These are phyloP conservation scores for Apophysomyces variabilis DNA, from an alignment of 371 early-diverging fungal species.

Conservation along the genomic window DNA sequence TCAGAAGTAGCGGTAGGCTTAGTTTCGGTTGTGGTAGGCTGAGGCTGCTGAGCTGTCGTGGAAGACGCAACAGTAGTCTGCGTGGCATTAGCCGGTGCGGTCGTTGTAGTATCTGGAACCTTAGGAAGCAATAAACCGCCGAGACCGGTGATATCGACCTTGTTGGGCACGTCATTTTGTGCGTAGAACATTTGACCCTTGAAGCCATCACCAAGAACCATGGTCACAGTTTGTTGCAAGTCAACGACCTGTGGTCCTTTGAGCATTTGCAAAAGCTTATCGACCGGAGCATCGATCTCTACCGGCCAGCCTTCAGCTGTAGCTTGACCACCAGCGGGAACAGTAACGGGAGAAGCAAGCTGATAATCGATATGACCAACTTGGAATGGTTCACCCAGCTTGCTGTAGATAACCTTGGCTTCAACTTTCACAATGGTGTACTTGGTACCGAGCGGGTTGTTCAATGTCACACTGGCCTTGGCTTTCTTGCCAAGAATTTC, in stretches of 20 bases:
- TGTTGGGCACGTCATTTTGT: constrained; percentile 36
- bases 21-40: neutral
- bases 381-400: constrained; percentile 4
- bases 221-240: constrained; percentile 40
- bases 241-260: constrained; percentile 26
- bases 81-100: neutral
- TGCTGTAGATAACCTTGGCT: constrained; percentile 22
- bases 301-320: constrained; percentile 26
- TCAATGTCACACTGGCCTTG: constrained; percentile 37
- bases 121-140: constrained; percentile 1
- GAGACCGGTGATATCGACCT: constrained; percentile 13
- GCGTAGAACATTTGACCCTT: constrained; percentile 34
- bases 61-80: neutral
- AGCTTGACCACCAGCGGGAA: constrained; percentile 32
- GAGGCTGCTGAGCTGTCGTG: neutral
- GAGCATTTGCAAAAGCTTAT: constrained; percentile 17
- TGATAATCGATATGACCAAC: constrained; percentile 34
- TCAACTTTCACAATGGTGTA: constrained; percentile 37
- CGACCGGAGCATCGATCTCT: constrained; percentile 19
- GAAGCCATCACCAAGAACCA: constrained; percentile 43
- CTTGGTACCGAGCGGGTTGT: constrained; percentile 45
- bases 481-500: constrained; percentile 31
- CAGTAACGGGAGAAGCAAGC: constrained; percentile 33
- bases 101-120: neutral
- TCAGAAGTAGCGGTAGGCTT: neutral